Evolutionary conservation across 1,284 basidiomycete genomes (phyloP), one percentile per base, ranked within the genome.

Genomic region (Sporisorium sorghi): DNA sequence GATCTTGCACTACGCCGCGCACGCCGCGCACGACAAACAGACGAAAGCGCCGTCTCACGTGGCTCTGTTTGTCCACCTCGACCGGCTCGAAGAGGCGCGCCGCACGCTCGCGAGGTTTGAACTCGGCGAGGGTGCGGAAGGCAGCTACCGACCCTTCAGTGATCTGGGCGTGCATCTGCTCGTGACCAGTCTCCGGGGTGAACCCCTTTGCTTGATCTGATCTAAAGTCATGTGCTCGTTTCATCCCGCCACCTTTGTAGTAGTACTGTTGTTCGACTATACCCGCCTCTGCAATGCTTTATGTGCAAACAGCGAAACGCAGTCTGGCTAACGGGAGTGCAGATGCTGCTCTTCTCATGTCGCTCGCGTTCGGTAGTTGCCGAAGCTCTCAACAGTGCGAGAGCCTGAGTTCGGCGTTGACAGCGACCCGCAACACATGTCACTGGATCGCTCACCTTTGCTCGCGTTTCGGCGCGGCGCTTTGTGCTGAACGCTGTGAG

Each of bases 11-110:
- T 70, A 64, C 40, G 67, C 53, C 28, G 60, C 61, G 5, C 53
- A 60, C 19, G 46, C 53, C 9, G 55, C n/a, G 35, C 14, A 28
- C 28, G n/a, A 5, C 21, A 32, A 42, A 11, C 21, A n/a, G 11
- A 14, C 8, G 14, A 26, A 19, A 5, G 50, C 23, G 32, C 43
- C 67, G 7, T 58, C 66, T n/a, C 51, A 64, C 19, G 53, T 70
- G 21, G 61, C 53, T 9, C 43, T 70, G n/a, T 70, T 64, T 32
- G 60, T 60, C 6, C 67, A 70, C 39, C 57, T 64, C 5, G 57
- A 70, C 33, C 47, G 67, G 17, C 39, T 64, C 17, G 39, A 23
- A 28, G 57, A 70, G 19, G 67, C 57, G 10, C 52, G 67, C 14
- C 19, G n/a, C 14, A 57, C 23, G 39, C 48, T 70, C 12, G 57